Conservation (phyloP, 1,284 basidiomycete genomes). For the Schizophyllum commune region DNA sequence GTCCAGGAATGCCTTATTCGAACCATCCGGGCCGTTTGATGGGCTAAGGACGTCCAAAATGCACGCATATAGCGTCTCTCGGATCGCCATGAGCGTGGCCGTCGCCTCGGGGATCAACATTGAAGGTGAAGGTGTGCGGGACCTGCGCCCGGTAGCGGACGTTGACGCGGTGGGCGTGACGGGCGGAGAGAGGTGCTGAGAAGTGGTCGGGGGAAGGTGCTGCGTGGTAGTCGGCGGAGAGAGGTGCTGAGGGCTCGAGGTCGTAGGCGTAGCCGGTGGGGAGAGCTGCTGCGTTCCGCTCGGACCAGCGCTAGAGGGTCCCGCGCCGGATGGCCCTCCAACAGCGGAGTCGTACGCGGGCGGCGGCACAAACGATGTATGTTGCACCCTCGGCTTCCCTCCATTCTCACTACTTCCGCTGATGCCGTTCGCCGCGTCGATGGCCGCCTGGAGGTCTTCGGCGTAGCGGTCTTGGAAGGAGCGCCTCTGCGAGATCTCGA, state of each 20-base stretch:
- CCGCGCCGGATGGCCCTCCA: constrained; percentile 16
- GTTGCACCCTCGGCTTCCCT: constrained; percentile 18
- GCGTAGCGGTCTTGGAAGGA: constrained; percentile 75
- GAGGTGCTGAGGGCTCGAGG: constrained; percentile 2
- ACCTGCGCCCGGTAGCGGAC: constrained; percentile 2
- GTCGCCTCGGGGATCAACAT: constrained; percentile 41
- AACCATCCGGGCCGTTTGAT: constrained; percentile 9
- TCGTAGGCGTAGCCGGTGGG: constrained; percentile 10
- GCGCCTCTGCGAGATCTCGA: constrained; percentile 74
- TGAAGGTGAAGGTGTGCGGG: constrained; percentile 33
- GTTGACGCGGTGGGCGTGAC: constrained; percentile 4
- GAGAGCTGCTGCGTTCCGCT: constrained; percentile 13
- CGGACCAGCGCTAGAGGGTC: constrained; percentile 19
- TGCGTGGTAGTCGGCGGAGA: constrained; percentile 9
- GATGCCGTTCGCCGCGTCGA: constrained; percentile 40
- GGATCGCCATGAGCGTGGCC: constrained; percentile 66
- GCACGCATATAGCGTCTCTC: constrained; percentile 76
- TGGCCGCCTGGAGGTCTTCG: constrained; percentile 63
- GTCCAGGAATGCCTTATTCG: constrained; percentile 43
- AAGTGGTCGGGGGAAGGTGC: constrained; percentile 19
- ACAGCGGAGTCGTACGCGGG: constrained; percentile 49
- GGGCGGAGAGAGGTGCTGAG: constrained; percentile 11
- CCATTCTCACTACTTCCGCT: too few relatives aligned
- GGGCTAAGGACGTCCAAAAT: constrained; percentile 52
- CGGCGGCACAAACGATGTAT: constrained; percentile 65